These are phyloP conservation scores for Persicaria tinctoria DNA, from an alignment of 148 eudicot species.

Conservation along the genomic window DNA sequence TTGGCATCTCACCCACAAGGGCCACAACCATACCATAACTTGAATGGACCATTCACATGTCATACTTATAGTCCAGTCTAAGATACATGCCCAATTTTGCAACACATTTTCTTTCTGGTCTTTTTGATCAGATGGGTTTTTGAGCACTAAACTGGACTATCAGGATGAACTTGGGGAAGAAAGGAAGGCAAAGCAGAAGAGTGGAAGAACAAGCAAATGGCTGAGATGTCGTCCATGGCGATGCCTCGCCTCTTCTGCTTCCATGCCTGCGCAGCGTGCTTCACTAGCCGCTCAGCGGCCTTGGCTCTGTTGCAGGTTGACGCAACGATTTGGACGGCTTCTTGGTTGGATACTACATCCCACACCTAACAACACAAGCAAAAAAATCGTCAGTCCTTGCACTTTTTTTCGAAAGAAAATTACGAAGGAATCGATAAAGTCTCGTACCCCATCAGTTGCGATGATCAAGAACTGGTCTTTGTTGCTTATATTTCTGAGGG, in stretches of 20 bases:
- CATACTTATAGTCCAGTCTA: neutral
- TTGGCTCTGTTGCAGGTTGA: constrained; percentile 42
- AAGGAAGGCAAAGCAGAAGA: constrained; percentile 18
- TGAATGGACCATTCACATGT: too few species aligned
- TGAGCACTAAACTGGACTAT: constrained; percentile 6
- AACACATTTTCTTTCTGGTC: neutral
- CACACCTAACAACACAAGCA: constrained; percentile 45
- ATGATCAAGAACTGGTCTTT: constrained; percentile 63
- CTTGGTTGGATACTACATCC: constrained; percentile 92
- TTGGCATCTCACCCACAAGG: too few species aligned
- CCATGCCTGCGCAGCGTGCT: constrained; percentile 58
- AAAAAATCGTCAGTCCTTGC: neutral
- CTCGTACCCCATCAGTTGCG: constrained; percentile 83
- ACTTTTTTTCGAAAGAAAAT: neutral
- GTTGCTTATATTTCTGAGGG: constrained; percentile 43
- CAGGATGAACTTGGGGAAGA: constrained; percentile 23
- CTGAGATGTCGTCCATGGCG: constrained; percentile 77
- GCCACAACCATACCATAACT: too few species aligned
- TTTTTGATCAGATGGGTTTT: neutral
- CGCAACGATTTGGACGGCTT: constrained; percentile 63
- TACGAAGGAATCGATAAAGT: neutral
- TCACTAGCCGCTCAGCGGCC: constrained; percentile 56
- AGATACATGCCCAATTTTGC: neutral
- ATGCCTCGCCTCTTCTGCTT: constrained; percentile 55
- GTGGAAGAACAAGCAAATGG: constrained; percentile 72